These are phyloP conservation scores for Arctostaphylos glauca DNA, from an alignment of 148 eudicot species.

Conservation along the genomic window DNA sequence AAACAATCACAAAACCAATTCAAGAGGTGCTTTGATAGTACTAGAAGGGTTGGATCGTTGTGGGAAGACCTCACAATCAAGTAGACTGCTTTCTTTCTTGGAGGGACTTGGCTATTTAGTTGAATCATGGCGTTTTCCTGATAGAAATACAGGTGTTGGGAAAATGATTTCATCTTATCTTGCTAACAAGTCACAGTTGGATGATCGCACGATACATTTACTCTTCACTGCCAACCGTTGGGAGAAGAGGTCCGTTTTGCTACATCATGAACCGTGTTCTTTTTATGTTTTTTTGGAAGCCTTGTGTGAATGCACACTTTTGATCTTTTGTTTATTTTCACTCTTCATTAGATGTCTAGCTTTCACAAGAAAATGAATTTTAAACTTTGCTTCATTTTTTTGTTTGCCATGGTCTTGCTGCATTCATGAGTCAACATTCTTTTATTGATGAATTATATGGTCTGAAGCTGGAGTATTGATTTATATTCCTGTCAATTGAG, in stretches of 20 bases:
- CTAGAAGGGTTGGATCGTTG: constrained; percentile 94
- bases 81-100: constrained; percentile 48
- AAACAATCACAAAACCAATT: constrained; percentile 14
- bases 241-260: constrained; percentile 77
- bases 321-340: background rate
- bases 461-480: background rate
- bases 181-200: constrained; percentile 70
- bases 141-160: constrained; percentile 75
- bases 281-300: background rate
- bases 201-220: constrained; percentile 80
- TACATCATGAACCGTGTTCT: background rate
- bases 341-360: background rate
- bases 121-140: constrained; percentile 91
- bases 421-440: background rate
- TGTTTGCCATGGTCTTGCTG: background rate
- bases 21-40: constrained; percentile 89
- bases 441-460: background rate
- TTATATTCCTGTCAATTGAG: background rate
- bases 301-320: background rate
- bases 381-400: background rate
- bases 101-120: constrained; percentile 55
- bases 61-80: constrained; percentile 84
- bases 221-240: constrained; percentile 95
- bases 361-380: background rate
- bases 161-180: constrained; percentile 85